Evolutionary conservation across 768 basidiomycete species (phyloP), one percentile per base, ranked within the genome.

Genomic region (Pleurotus cornucopiae): DNA sequence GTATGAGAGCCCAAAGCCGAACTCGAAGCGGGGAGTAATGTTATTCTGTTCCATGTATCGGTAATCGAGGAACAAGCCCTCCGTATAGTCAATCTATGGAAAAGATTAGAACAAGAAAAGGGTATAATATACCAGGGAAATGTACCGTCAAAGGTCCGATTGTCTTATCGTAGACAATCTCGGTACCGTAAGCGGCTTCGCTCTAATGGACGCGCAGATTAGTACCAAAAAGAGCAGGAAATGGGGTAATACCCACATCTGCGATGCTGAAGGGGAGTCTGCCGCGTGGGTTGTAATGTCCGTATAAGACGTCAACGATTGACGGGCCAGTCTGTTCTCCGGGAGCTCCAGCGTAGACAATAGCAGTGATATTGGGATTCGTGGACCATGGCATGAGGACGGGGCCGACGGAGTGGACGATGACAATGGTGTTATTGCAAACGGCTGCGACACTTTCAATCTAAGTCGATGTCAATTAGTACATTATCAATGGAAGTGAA

Each of bases 191-290:
- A 13, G 49, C 49, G 6, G 26, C 49, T 39, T 52, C 49, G 34
- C 12, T 52, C 49, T 52, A 18, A 6, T 48, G n/a, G 23, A 23
- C 5, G 23, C 23, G 23, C 23, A 23, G 23, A 23, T 25, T 1
- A 34, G 20, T 7, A 49, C 14, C 13, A 49, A n/a, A 30, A 34
- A 23, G 13, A 25, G 21, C 21, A 21, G 39, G 25, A 51, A 20
- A 5, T 20, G 14, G 41, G 23, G 16, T 16, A 34, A 49, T 13
- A 52, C 49, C 25, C 40, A 52, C 49, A 40, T 84, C 85, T 30
- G 88, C 86, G 61, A 90, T 88, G 4, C 88, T 90, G 66, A 86
- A 91, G 1, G 89, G 87, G 14, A 91, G 68, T 30, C 83, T 74
- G 5, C 83, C 59, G 73, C 49, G 81, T 0, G 88, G 87, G 63